These are phyloP conservation scores for Chernovozyma aurita DNA, from an alignment of 1,139 yeast genomes.

Conservation along the genomic window DNA sequence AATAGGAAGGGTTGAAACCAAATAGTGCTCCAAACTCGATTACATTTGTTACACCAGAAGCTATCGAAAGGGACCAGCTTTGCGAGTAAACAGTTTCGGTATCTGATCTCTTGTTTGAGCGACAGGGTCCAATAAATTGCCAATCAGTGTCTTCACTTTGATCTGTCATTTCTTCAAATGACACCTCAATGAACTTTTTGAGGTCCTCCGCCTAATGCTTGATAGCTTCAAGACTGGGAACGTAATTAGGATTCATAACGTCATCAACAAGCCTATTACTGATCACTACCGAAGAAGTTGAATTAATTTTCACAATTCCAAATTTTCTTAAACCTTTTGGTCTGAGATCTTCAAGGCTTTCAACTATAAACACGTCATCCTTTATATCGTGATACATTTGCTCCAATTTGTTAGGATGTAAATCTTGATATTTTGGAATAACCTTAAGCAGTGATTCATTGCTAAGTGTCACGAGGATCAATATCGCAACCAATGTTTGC, in stretches of 20 bases:
- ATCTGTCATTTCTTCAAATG: constrained; percentile 12
- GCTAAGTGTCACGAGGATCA: too few relatives aligned
- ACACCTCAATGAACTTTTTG: constrained; percentile 12
- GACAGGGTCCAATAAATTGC: constrained; percentile 11
- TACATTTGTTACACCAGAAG: constrained; percentile 13
- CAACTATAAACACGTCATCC: constrained; percentile 8
- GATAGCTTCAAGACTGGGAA: constrained; percentile 4
- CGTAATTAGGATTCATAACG: constrained; percentile 8
- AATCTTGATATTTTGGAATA: neutral
- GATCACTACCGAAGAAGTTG: constrained; percentile 15
- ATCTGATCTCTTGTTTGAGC: constrained; percentile 6
- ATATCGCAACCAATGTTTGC: too few relatives aligned
- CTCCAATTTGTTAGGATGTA: constrained; percentile 5
- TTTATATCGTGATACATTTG: constrained; percentile 8
- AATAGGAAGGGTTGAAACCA: constrained; percentile 13
- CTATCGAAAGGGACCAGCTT: constrained; percentile 19
- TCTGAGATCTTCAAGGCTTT: constrained; percentile 11
- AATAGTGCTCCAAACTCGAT: constrained; percentile 14
- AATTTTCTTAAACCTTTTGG: constrained; percentile 11
- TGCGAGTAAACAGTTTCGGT: constrained; percentile 16
- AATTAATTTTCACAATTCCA: constrained; percentile 13
- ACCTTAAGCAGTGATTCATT: neutral
- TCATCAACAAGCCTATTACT: constrained; percentile 12
- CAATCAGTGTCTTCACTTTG: constrained; percentile 7
- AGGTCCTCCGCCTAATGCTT: constrained; percentile 5